Evolutionary conservation across 148 eudicot species (phyloP), one percentile per base, ranked within the genome.

Genomic region (Rhododendron simsii): DNA sequence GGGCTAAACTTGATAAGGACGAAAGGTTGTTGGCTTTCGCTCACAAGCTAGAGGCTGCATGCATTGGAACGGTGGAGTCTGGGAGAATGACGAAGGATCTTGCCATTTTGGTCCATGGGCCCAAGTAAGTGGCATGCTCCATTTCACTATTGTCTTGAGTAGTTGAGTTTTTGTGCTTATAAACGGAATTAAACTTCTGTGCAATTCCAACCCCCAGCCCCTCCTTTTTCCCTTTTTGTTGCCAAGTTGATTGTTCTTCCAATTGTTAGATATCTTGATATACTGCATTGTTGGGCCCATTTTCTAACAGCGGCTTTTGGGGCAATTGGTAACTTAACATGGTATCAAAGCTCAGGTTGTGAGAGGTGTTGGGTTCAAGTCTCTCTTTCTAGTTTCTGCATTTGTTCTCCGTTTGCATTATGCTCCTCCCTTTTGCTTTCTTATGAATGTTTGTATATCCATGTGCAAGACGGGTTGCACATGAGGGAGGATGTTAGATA

Each of bases 81-180:
- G 96, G 96, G 81, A 94, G 93, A 89, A 92, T 94, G 96, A 94
- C 96, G 35, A 94, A 94, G 89, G 96, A 94, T 89, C 93, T 94
- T 81, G 95, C 96, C 28, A 86, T 92, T 86, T 91, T 92, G 82
- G 86, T 87, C 59, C 96, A 92, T 84, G 95, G 95, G 18, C 91
- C 92, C 87, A 91, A 94, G 96, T 94, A 86, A 90, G 93, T 90
- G 28, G 16, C 50, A 20, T 23, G 55, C 23, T 23, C 28, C 12
- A 15, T 71, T 73, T 44, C 41, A 23, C 51, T n/a, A 20, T 63
- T 71, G 15, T 50, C 15, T 63, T 55, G 16, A 61, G 73, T 7
- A 30, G 21, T 18, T 28, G 30, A 61, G 73, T 7, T 33, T 30
- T 18, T 20, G 30, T 80, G 75, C 76, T 75, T 30, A 48, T 11